Base-by-base conservation (phyloP, 495 filamentous ascomycete genomes). In the Aspergillus steynii region DNA sequence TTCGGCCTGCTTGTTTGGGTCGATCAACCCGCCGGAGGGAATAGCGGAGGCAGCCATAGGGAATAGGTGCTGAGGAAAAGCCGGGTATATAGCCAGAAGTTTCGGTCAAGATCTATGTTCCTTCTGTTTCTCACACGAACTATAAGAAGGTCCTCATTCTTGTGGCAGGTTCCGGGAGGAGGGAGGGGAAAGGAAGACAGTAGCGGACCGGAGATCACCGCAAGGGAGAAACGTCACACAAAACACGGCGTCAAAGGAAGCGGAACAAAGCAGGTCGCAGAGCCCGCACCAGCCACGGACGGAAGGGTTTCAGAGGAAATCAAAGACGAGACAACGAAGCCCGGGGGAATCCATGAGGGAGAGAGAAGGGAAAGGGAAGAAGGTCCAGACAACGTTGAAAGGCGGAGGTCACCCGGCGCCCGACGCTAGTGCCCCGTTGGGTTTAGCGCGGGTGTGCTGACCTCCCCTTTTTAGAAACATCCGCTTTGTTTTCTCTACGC, bases 1-100 rank as follows among this genome's bases (percentile, higher is more conserved):
- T 47, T 82, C 79, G 57, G 75, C 79, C 58, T 79, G 77, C 63
- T 80, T 82, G 53, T 77, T 79, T 50, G 79, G 79, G 65, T 82
- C 79, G 62, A 82, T 73, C 71, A 77, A 66, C 45, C 70, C 63
- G 54, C 63, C 73, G 61, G 71, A 61, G 26, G 77, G 69, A 56
- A 77, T 58, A 37, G 72, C 67, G 63, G 75, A 74, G 64, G 71
- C 64, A 55, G 77, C 74, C 72, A 77, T 77, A 53, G 53, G 59
- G 48, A 52, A 48, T n/a, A 50, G 26, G 27, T 12, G 7, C 4
- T 42, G 15, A 12, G 14, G n/a, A 31, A 49, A 32, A 25, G 20
- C 20, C 20, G 15, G 15, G 28, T 12, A 46, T 56, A 56, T 10
- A 37, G 20, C 29, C 53, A 15, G 7, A 20, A 5, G 9, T 42